Percentiles rank a stretch among this genome's conserved stretches.
Conservation (phyloP, 148 eudicot species). For the Hydrangea macrophylla region DNA sequence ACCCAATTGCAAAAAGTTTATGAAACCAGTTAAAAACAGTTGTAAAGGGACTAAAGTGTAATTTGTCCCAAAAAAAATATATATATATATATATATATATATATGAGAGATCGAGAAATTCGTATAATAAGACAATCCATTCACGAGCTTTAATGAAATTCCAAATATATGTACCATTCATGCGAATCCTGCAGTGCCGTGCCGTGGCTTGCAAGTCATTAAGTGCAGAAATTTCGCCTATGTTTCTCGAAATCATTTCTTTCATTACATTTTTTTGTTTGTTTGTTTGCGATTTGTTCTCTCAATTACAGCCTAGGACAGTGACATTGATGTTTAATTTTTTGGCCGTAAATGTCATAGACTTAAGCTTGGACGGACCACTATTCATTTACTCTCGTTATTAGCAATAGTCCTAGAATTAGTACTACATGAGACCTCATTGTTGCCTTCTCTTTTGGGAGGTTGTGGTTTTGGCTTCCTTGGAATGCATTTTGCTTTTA, state of each 20-base stretch:
- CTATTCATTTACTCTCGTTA: neutral
- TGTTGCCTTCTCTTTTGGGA: neutral
- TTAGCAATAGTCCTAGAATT: neutral
- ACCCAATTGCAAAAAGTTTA: too few relatives aligned
- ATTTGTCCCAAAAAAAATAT: too few relatives aligned
- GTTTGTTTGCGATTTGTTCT: neutral
- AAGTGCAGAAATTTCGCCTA: neutral
- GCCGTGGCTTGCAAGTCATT: neutral
- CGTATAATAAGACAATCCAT: too few relatives aligned
- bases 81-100: too few relatives aligned
- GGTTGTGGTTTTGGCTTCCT: constrained; percentile 24
- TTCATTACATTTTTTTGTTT: neutral
- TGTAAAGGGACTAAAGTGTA: too few relatives aligned
- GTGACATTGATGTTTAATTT: neutral
- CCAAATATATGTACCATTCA: too few relatives aligned
- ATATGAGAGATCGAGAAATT: too few relatives aligned
- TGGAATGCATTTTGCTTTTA: constrained; percentile 33
- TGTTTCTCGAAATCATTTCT: neutral
- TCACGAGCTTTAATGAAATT: too few relatives aligned
- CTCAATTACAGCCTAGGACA: neutral
- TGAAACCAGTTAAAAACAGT: too few relatives aligned
- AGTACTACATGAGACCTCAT: neutral
- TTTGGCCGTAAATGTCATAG: neutral
- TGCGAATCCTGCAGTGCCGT: neutral
- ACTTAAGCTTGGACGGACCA: constrained; percentile 1